Evolutionary conservation across 1,284 basidiomycete species (phyloP).

Genomic region (Malassezia cuniculi): DNA sequence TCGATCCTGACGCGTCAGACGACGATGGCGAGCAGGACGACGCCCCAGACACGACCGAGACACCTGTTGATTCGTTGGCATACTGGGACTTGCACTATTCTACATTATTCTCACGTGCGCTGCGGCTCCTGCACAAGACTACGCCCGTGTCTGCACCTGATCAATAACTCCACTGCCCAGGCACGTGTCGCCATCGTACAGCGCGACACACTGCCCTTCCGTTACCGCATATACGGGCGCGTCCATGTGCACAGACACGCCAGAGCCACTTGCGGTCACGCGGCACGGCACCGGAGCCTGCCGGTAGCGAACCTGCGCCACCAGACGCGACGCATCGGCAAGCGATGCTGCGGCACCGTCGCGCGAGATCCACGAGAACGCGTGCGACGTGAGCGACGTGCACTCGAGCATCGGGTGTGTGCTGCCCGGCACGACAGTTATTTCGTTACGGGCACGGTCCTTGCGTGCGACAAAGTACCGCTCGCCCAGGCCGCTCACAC

Average conservation of each 20-base stretch:
- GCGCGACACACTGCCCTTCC: constrained; percentile 62
- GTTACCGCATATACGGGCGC: constrained; percentile 60
- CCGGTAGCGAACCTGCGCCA: constrained; percentile 61
- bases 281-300: constrained; percentile 54
- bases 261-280: constrained; percentile 19
- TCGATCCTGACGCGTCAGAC: constrained; percentile 5
- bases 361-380: constrained; percentile 20
- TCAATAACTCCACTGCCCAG: constrained; percentile 66
- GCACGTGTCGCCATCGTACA: constrained; percentile 66
- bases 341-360: constrained; percentile 42
- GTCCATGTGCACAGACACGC: constrained; percentile 48
- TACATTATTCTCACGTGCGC: constrained; percentile 3
- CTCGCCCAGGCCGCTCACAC: constrained; percentile 54
- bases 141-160: constrained; percentile 17
- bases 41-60: neutral
- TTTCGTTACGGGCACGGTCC: constrained; percentile 53
- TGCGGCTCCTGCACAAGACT: constrained; percentile 3
- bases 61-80: neutral
- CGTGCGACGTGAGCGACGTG: constrained; percentile 9
- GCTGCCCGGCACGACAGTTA: constrained; percentile 66
- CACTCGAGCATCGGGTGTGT: constrained; percentile 57
- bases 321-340: constrained; percentile 54
- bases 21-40: constrained; percentile 4
- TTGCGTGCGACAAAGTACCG: constrained; percentile 69
- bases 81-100: constrained; percentile 12